These are phyloP conservation scores for Blastobotrys persicus DNA, from an alignment of 1,139 yeast genomes.

Conservation along the genomic window DNA sequence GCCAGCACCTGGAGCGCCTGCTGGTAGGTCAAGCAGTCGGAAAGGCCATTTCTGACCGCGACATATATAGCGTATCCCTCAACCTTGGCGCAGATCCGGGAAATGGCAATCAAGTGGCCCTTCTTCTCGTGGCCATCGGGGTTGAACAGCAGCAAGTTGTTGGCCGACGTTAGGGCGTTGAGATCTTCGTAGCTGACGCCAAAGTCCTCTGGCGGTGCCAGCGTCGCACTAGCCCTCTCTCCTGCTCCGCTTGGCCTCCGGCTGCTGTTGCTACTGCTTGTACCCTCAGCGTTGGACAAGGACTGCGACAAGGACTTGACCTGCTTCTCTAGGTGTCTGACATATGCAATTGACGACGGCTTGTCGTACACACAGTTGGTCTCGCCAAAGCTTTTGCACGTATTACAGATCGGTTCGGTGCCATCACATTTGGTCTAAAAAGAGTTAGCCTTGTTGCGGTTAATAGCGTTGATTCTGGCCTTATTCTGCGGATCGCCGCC, in stretches of 20 bases:
- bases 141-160: neutral
- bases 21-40: neutral
- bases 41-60: constrained; percentile 8
- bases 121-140: constrained; percentile 1
- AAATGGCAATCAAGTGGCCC: constrained; percentile 5
- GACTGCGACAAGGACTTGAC: constrained; percentile 11
- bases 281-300: neutral
- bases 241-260: neutral
- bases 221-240: neutral
- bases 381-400: constrained; percentile 17
- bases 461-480: neutral
- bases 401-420: constrained; percentile 15
- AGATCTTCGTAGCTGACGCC: neutral
- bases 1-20: constrained; percentile 12
- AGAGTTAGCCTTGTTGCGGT: neutral
- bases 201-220: neutral
- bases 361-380: constrained; percentile 15
- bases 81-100: constrained; percentile 6
- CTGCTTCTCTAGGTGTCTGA: constrained; percentile 16
- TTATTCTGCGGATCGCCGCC: neutral
- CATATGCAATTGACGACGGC: constrained; percentile 17
- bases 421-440: constrained; percentile 16
- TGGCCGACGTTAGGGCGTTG: neutral
- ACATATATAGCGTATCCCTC: constrained; percentile 13
- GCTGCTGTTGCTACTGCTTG: neutral